Evolutionary conservation across 2,329 filamentous ascomycete genomes (phyloP).

Genomic region (Amauroascus verrucosus): DNA sequence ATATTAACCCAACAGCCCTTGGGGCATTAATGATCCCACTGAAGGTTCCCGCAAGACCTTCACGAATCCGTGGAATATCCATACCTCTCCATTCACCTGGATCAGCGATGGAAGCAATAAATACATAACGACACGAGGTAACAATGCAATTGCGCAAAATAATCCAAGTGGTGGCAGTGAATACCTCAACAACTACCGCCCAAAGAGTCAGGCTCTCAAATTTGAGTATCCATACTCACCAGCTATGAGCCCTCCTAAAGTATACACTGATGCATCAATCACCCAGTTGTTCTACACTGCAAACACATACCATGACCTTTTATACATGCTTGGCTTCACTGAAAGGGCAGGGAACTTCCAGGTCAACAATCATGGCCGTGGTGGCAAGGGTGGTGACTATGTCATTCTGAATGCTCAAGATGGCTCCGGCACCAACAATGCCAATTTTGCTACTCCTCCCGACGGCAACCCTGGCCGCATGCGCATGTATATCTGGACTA

Average conservation of each 20-base stretch:
- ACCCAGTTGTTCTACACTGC: slow-evolving; percentile 15
- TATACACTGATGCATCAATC: slow-evolving; percentile 14
- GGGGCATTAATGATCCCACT: slow-evolving; percentile 15
- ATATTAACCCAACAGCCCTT: slow-evolving; percentile 1
- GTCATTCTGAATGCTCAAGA: slow-evolving; percentile 15
- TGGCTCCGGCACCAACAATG: slow-evolving; percentile 15
- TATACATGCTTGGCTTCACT: slow-evolving; percentile 13
- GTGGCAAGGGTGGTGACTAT: slow-evolving; percentile 14
- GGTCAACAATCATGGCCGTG: slow-evolving; percentile 10
- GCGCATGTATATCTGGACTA: slow-evolving; percentile 16
- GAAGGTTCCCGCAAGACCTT: slow-evolving; percentile 10
- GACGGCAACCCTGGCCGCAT: slow-evolving; percentile 15
- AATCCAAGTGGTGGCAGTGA: slow-evolving; percentile 13
- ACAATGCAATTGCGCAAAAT: slow-evolving; percentile 13
- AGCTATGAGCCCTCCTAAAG: slow-evolving; percentile 6
- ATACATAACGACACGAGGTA: slow-evolving; percentile 13
- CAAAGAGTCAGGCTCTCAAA: slow-evolving; percentile 8
- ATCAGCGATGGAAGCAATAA: slow-evolving; percentile 7
- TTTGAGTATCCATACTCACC: slow-evolving; percentile 13
- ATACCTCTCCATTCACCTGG: slow-evolving; percentile 13
- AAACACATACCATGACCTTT: slow-evolving; percentile 14
- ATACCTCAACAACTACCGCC: slow-evolving; percentile 16
- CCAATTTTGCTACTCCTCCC: slow-evolving; percentile 16
- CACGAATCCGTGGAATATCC: slow-evolving; percentile 12
- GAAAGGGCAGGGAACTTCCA: slow-evolving; percentile 15